These are phyloP conservation scores for Leccinum subtestaceum DNA, from an alignment of 768 basidiomycete genomes.

Conservation along the genomic window DNA sequence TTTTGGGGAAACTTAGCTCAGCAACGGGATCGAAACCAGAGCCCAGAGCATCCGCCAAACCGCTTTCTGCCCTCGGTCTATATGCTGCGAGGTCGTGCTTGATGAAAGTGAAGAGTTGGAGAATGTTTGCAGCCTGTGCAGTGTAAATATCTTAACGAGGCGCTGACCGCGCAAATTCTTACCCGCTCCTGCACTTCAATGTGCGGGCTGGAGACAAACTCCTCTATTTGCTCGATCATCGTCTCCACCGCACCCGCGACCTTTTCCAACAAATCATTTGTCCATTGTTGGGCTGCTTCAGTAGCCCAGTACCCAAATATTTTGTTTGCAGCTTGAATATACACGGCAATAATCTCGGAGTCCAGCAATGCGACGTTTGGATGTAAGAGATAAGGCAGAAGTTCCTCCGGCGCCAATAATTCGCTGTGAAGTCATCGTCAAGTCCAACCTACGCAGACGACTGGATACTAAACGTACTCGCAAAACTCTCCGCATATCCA, in stretches of 20 bases:
- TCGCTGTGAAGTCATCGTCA: constrained; percentile 46
- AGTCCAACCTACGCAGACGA: not conserved
- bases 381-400: constrained; percentile 68
- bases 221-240: constrained; percentile 54
- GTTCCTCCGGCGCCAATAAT: constrained; percentile 71
- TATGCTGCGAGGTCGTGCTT: constrained; percentile 65
- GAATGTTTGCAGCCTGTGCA: constrained; percentile 72
- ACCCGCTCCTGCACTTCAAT: constrained; percentile 94
- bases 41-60: constrained; percentile 37
- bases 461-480: constrained; percentile 50
- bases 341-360: constrained; percentile 70
- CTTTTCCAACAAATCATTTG: constrained; percentile 62
- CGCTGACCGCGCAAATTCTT: constrained; percentile 25
- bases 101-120: constrained; percentile 74
- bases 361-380: constrained; percentile 53
- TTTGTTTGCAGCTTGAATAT: constrained; percentile 80
- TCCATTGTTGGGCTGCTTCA: constrained; percentile 74
- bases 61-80: constrained; percentile 39
- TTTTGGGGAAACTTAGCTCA: constrained; percentile 74
- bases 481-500: constrained; percentile 97
- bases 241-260: constrained; percentile 62
- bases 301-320: constrained; percentile 85
- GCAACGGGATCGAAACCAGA: constrained; percentile 38
- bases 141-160: constrained; percentile 1
- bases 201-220: constrained; percentile 60